A percentile compares a stretch with the other conserved stretches of the same genome.
phyloP scores from a whole-genome alignment of 2,329 filamentous ascomycete species.

The Cordyceps cicadae region DNA sequence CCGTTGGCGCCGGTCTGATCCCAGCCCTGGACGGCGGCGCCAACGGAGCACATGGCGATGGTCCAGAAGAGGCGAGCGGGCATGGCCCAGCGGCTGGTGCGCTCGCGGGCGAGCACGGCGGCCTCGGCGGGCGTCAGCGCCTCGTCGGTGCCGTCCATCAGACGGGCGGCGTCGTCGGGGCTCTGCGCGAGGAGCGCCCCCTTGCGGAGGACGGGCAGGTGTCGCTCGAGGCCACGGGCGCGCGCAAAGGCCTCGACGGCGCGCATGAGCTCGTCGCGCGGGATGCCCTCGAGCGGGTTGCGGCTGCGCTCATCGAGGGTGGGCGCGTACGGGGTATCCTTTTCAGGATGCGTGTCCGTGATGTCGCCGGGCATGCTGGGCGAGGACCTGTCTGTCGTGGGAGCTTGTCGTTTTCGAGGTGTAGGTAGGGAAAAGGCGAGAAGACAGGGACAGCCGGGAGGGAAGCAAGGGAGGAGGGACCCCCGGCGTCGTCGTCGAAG shows the following conservation, averaged over 20 bases:
- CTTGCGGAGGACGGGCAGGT: constrained; percentile 51
- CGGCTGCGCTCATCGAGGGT: constrained; percentile 1
- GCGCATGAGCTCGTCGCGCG: constrained; percentile 40
- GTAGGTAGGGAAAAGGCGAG: background rate
- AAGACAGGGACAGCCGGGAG: no score
- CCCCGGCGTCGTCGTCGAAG: background rate
- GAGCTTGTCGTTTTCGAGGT: background rate
- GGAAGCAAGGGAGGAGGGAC: no score
- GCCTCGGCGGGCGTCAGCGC: constrained; percentile 54
- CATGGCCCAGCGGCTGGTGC: constrained; percentile 59
- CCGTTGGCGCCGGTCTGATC: constrained; percentile 58
- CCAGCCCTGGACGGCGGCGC: constrained; percentile 63
- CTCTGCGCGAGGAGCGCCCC: constrained; percentile 69
- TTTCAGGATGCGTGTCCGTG: constrained; percentile 3
- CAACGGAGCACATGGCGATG: constrained; percentile 59
- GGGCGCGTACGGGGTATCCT: constrained; percentile 3
- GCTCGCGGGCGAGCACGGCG: constrained; percentile 50
- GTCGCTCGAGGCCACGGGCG: constrained; percentile 49
- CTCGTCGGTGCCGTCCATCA: constrained; percentile 45
- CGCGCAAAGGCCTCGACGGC: constrained; percentile 55
- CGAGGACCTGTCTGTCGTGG: no score
- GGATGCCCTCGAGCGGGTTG: constrained; percentile 43
- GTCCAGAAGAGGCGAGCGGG: constrained; percentile 57
- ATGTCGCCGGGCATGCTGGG: constrained; percentile 8
- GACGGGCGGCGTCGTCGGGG: constrained; percentile 51